These are phyloP conservation scores for Globisporangium paroecandrum DNA, from an alignment of 352 stramenopile species.

Conservation along the genomic window DNA sequence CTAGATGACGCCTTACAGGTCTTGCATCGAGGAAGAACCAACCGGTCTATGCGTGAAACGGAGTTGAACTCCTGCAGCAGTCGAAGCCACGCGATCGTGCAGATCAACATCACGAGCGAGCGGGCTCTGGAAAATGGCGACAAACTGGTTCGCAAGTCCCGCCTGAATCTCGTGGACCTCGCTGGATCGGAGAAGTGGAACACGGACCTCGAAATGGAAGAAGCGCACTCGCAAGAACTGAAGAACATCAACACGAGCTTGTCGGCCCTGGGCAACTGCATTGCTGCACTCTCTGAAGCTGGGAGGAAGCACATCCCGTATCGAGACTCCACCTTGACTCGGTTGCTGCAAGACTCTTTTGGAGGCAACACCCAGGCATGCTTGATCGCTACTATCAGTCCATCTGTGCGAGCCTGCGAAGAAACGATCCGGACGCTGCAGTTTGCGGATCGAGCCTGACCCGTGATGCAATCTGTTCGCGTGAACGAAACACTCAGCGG, in stretches of 20 bases:
- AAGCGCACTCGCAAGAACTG: slow-evolving; percentile 69
- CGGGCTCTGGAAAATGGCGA: slow-evolving; percentile 26
- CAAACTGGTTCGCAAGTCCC: slow-evolving; percentile 39
- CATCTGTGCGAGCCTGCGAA: slow-evolving; percentile 36
- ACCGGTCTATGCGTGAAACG: slow-evolving; percentile 77
- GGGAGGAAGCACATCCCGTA: slow-evolving; percentile 90
- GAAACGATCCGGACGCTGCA: slow-evolving; percentile 79
- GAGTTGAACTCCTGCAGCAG: slow-evolving; percentile 86
- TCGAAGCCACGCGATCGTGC: slow-evolving; percentile 90
- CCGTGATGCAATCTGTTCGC: slow-evolving; percentile 69
- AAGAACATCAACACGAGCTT: slow-evolving; percentile 91
- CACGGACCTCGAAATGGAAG: slow-evolving; percentile 67
- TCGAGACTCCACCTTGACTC: slow-evolving; percentile 85
- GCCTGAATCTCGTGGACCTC: slow-evolving; percentile 78
- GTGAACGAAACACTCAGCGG: slow-evolving; percentile 57
- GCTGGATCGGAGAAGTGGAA: slow-evolving; percentile 85
- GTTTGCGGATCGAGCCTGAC: slow-evolving; percentile 68
- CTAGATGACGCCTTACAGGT: slow-evolving; percentile 54
- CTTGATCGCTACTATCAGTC: slow-evolving; percentile 69
- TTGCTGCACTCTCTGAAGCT: slow-evolving; percentile 74
- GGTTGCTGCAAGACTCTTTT: slow-evolving; percentile 83
- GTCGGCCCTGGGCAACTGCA: slow-evolving; percentile 89
- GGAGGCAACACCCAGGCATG: slow-evolving; percentile 70
- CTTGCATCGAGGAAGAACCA: slow-evolving; percentile 42
- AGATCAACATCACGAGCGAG: slow-evolving; percentile 71